Conservation (phyloP, 2,329 filamentous ascomycete genomes). For the Fusarium falciforme region DNA sequence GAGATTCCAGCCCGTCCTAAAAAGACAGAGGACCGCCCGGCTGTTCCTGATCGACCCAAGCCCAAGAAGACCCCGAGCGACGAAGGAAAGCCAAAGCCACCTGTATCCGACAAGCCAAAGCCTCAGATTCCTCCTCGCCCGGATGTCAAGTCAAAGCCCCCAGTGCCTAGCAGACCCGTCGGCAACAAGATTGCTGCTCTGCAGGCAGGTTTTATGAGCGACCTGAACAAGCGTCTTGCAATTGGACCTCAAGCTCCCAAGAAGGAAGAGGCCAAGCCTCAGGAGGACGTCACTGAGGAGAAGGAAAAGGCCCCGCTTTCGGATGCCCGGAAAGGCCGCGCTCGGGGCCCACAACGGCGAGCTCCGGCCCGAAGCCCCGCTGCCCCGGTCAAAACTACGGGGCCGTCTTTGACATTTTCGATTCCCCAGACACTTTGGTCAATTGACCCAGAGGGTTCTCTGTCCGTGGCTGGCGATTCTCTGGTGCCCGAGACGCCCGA, state of each 20-base stretch:
- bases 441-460: slow-evolving; percentile 61
- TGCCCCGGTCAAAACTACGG: slow-evolving; percentile 48
- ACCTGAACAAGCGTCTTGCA: slow-evolving; percentile 89
- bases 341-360: slow-evolving; percentile 85
- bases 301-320: slow-evolving; percentile 82
- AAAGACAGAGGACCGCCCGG: slow-evolving; percentile 57
- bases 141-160: slow-evolving; percentile 79
- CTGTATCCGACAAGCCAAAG: slow-evolving; percentile 66
- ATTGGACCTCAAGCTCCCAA: slow-evolving; percentile 82
- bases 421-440: slow-evolving; percentile 62
- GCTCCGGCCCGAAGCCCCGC: slow-evolving; percentile 67
- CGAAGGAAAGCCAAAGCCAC: slow-evolving; percentile 54
- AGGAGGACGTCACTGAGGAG: slow-evolving; percentile 66
- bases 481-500: slow-evolving; percentile 19
- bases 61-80: slow-evolving; percentile 56
- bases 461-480: slow-evolving; percentile 44
- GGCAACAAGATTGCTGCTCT: slow-evolving; percentile 91
- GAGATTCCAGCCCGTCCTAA: slow-evolving; percentile 51
- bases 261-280: slow-evolving; percentile 73
- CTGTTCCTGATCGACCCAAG: slow-evolving; percentile 66
- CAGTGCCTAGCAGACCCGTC: slow-evolving; percentile 78
- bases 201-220: slow-evolving; percentile 91
- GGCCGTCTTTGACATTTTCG: slow-evolving; percentile 59
- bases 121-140: slow-evolving; percentile 72
- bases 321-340: slow-evolving; percentile 91